Percentiles rank a stretch among this genome's conserved stretches.
These are phyloP conservation scores for Thalia dealbata DNA, from an alignment of 176 grass and related monocot genomes.

Conservation along the genomic window DNA sequence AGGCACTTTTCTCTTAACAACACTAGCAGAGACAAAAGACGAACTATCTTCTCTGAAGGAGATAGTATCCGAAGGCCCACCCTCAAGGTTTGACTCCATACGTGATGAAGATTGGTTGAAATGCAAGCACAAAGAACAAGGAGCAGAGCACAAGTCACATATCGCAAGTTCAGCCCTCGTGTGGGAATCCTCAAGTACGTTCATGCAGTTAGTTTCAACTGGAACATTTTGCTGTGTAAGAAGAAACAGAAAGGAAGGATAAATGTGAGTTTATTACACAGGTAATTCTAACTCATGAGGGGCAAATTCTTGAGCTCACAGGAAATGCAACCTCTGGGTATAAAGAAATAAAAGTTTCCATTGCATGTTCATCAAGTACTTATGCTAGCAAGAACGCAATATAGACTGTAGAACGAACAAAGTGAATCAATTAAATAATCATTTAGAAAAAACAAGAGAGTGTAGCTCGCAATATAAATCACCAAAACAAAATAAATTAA, in stretches of 20 bases:
- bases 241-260: slow-evolving; percentile 8
- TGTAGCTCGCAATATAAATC: neutral
- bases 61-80: slow-evolving; percentile 11
- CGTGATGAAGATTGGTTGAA: neutral
- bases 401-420: too few species aligned
- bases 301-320: neutral
- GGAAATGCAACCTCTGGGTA: neutral
- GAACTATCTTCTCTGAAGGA: slow-evolving; percentile 10
- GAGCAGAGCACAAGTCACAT: slow-evolving; percentile 35
- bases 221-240: slow-evolving; percentile 18
- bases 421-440: too few species aligned
- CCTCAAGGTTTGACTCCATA: slow-evolving; percentile 19
- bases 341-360: too few species aligned
- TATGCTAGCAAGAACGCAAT: too few species aligned
- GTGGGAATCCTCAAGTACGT: slow-evolving; percentile 7
- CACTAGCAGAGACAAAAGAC: slow-evolving; percentile 15
- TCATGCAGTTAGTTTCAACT: slow-evolving; percentile 13
- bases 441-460: neutral
- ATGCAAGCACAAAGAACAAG: slow-evolving; percentile 34
- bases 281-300: neutral
- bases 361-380: too few species aligned
- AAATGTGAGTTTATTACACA: slow-evolving; percentile 8
- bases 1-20: slow-evolving; percentile 10
- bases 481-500: neutral
- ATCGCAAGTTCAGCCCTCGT: slow-evolving; percentile 16